A percentile compares a stretch with the other conserved stretches of the same genome.
Conservation (phyloP, 1,284 basidiomycete species). For the Pseudozyma sp. region DNA sequence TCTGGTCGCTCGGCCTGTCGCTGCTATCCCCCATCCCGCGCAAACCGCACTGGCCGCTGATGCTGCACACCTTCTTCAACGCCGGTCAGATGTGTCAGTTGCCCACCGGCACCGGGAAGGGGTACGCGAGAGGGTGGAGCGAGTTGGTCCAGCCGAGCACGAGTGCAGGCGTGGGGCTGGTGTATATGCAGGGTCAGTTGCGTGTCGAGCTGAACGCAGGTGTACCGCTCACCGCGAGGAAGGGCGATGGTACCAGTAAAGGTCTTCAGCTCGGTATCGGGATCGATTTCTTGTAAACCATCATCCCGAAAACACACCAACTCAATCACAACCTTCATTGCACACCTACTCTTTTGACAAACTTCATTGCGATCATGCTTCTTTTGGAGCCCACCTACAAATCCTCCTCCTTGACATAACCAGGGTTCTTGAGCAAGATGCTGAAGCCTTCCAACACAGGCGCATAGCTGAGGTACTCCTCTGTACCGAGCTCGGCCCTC, state of each 20-base stretch:
- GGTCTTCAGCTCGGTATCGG: slow-evolving; percentile 94
- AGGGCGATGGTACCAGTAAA: slow-evolving; percentile 80
- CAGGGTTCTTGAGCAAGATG: slow-evolving; percentile 70
- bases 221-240: slow-evolving; percentile 82
- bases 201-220: slow-evolving; percentile 92
- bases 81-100: slow-evolving; percentile 82
- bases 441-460: slow-evolving; percentile 70
- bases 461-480: slow-evolving; percentile 92
- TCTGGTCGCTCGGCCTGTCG: slow-evolving; percentile 85
- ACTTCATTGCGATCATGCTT: not conserved
- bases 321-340: not conserved
- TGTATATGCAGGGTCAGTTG: slow-evolving; percentile 86
- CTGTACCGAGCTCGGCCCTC: slow-evolving; percentile 93
- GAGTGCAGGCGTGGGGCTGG: slow-evolving; percentile 87
- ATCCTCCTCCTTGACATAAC: slow-evolving; percentile 67
- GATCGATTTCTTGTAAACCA: slow-evolving; percentile 69
- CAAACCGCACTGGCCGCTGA: slow-evolving; percentile 87
- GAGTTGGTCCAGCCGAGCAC: slow-evolving; percentile 71
- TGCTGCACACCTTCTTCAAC: slow-evolving; percentile 86
- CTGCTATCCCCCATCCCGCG: slow-evolving; percentile 82
- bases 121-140: not conserved
- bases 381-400: slow-evolving; percentile 21
- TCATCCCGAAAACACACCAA: not conserved
- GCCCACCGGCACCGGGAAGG: not conserved
- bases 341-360: too few relatives aligned